These are phyloP conservation scores for Apiospora aurea DNA, from an alignment of 2,329 filamentous ascomycete species.

Conservation along the genomic window DNA sequence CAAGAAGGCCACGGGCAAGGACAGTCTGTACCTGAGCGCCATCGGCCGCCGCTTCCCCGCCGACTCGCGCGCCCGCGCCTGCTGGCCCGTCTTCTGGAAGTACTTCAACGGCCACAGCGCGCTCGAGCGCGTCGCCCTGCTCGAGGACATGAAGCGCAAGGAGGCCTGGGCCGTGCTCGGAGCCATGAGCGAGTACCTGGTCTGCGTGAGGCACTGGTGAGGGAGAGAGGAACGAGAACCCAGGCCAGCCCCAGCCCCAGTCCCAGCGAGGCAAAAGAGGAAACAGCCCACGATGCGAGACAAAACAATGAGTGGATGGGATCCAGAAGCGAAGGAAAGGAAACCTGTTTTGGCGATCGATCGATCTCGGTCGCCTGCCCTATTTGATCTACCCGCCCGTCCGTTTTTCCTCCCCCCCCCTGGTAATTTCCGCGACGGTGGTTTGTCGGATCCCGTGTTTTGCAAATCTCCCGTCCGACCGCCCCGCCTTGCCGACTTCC, in stretches of 20 bases:
- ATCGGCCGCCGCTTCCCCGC: conserved; percentile 58
- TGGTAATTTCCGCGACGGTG: neutral
- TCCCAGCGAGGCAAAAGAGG: too few species aligned
- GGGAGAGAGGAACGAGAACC: too few species aligned
- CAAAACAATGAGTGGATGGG: neutral
- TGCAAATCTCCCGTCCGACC: neutral
- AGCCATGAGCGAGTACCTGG: conserved; percentile 71
- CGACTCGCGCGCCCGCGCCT: conserved; percentile 64
- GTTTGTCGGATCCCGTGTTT: neutral
- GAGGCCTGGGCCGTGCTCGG: conserved; percentile 73
- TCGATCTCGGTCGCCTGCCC: neutral
- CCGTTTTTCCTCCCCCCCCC: neutral
- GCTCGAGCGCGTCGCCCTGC: conserved; percentile 84
- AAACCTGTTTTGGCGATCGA: neutral
- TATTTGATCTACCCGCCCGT: neutral
- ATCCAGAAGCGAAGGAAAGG: neutral
- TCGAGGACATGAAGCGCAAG: conserved; percentile 87
- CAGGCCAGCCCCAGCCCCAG: neutral
- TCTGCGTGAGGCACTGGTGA: conserved; percentile 76
- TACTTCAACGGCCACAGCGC: conserved; percentile 89
- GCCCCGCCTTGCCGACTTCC: neutral
- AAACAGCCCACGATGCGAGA: neutral
- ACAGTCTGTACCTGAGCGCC: conserved; percentile 75
- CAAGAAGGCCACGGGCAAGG: conserved; percentile 77
- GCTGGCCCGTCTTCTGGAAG: conserved; percentile 78